A percentile compares a stretch with the other conserved stretches of the same genome.
Conservation (phyloP, 2,329 filamentous ascomycete genomes). For the Rhynchosporium agropyri region DNA sequence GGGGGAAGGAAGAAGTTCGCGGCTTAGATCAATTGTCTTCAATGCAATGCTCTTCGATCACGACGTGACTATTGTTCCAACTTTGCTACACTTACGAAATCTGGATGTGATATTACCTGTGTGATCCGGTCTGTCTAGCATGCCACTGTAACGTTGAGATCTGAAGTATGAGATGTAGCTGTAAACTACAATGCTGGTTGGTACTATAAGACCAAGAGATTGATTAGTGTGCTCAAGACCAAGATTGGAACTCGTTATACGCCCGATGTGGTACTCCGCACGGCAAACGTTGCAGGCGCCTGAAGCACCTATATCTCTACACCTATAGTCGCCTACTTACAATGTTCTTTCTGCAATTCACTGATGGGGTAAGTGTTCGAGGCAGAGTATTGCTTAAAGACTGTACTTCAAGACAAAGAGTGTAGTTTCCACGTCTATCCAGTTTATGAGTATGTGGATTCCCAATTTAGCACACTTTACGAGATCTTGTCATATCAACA, state of each 20-base stretch:
- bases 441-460: background rate
- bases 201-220: too few species aligned
- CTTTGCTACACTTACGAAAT: background rate
- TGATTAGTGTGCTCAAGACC: too few species aligned
- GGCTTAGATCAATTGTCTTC: slow-evolving; percentile 6
- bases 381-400: too few species aligned
- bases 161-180: background rate
- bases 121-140: background rate
- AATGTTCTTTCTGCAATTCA: too few species aligned
- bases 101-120: background rate
- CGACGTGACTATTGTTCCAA: background rate
- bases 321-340: too few species aligned
- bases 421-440: too few species aligned
- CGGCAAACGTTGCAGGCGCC: too few species aligned
- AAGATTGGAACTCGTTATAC: too few species aligned
- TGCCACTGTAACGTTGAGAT: background rate
- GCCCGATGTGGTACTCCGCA: too few species aligned
- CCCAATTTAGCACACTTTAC: background rate
- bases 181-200: background rate
- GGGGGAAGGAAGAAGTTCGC: slow-evolving; percentile 13
- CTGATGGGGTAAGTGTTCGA: too few species aligned
- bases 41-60: slow-evolving; percentile 12
- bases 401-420: too few species aligned
- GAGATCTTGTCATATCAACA: background rate
- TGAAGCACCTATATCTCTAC: too few species aligned